A percentile compares a stretch with the other conserved stretches of the same genome.
Evolutionary conservation across 306 rosid genomes (phyloP).

Genomic region (Fragaria ananassa): DNA sequence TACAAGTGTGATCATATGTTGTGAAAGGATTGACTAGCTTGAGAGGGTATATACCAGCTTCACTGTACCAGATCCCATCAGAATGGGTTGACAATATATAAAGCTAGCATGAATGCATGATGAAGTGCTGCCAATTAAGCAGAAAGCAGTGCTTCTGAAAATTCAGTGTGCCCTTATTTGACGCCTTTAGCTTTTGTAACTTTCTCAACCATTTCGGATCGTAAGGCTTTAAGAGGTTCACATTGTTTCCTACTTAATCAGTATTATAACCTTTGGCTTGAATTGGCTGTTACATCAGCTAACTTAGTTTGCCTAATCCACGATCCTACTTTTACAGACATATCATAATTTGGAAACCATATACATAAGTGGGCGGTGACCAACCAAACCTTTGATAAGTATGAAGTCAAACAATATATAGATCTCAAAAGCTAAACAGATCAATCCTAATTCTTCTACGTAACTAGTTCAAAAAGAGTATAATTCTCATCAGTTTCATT

Average conservation of each 20-base stretch:
- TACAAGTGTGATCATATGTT: background rate
- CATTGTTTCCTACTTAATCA: background rate
- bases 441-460: background rate
- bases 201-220: conserved; percentile 15
- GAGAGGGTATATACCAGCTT: background rate
- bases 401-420: conserved; percentile 1
- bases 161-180: background rate
- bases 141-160: background rate
- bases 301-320: background rate
- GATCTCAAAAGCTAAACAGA: background rate
- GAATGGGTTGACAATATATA: background rate
- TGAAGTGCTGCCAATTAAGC: too few relatives aligned
- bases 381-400: background rate
- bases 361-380: background rate
- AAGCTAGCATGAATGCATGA: background rate
- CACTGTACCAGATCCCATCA: background rate
- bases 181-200: background rate
- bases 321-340: background rate
- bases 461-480: background rate
- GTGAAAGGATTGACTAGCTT: background rate
- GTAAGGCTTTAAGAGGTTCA: conserved; percentile 11
- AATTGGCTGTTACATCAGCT: conserved; percentile 12
- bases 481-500: background rate
- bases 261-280: background rate
- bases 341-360: background rate